phyloP scores from a whole-genome alignment of 108 stramenopile genomes.

The Fragilaria radians region DNA sequence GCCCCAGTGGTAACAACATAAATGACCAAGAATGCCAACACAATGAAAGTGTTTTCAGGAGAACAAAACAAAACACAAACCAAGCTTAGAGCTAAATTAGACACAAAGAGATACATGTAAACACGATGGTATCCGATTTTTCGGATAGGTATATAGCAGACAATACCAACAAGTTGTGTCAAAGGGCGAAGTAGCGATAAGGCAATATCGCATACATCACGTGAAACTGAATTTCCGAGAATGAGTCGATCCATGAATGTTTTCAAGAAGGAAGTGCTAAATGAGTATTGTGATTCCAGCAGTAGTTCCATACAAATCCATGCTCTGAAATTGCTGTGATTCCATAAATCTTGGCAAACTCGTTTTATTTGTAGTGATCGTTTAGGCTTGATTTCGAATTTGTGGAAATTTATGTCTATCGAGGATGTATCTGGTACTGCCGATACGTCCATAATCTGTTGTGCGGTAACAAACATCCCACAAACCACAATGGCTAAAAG shows the following conservation, averaged over 20 bases:
- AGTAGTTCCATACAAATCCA: constrained; percentile 42
- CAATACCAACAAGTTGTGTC: constrained; percentile 23
- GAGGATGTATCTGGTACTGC: neutral
- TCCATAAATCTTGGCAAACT: constrained; percentile 30
- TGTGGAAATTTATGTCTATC: too few species aligned
- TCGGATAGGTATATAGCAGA: constrained; percentile 44
- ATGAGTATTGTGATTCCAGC: constrained; percentile 29
- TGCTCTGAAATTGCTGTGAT: constrained; percentile 28
- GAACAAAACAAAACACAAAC: constrained; percentile 10
- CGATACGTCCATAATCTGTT: constrained; percentile 8
- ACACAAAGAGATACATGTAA: constrained; percentile 25
- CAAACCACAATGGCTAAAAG: constrained; percentile 13
- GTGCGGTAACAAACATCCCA: constrained; percentile 19
- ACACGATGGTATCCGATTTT: constrained; percentile 30
- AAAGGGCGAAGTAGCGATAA: constrained; percentile 29
- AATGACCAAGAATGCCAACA: constrained; percentile 24
- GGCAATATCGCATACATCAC: constrained; percentile 36
- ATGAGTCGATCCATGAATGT: constrained; percentile 41
- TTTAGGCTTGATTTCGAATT: neutral
- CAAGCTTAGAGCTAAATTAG: constrained; percentile 18
- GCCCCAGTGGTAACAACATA: constrained; percentile 37
- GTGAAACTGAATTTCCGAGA: constrained; percentile 14
- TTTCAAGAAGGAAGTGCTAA: constrained; percentile 29
- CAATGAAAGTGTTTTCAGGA: constrained; percentile 18
- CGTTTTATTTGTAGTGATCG: constrained; percentile 15